Conservation (phyloP, 2,329 filamentous ascomycete species). For the Aspergillus caelatus region DNA sequence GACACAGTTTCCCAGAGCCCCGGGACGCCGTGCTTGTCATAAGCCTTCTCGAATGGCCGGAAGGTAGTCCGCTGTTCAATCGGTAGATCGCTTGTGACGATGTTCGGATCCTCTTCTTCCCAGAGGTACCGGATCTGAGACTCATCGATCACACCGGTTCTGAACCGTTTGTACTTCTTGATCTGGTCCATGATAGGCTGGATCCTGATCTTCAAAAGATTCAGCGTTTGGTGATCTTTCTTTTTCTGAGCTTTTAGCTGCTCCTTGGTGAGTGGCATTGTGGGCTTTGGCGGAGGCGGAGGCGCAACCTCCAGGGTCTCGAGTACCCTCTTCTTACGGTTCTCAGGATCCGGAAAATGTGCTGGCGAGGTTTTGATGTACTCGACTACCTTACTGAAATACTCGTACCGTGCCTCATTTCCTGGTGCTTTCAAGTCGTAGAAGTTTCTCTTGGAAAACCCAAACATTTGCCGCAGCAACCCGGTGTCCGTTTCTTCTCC, state of each 20-base stretch:
- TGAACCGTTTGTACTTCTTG: slow-evolving; percentile 89
- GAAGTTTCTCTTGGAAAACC: slow-evolving; percentile 78
- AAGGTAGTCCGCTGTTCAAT: slow-evolving; percentile 60
- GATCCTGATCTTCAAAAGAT: slow-evolving; percentile 82
- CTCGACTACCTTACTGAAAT: slow-evolving; percentile 73
- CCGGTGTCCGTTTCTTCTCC: slow-evolving; percentile 62
- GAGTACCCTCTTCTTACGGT: slow-evolving; percentile 82
- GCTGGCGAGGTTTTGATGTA: slow-evolving; percentile 78
- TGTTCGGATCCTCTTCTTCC: slow-evolving; percentile 75
- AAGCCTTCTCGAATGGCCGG: slow-evolving; percentile 77
- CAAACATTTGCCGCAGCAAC: slow-evolving; percentile 78
- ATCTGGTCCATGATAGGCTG: slow-evolving; percentile 98
- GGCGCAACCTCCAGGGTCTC: slow-evolving; percentile 77
- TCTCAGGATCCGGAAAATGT: slow-evolving; percentile 84
- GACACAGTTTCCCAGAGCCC: slow-evolving; percentile 75
- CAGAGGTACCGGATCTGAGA: slow-evolving; percentile 77
- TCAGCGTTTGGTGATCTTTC: slow-evolving; percentile 79
- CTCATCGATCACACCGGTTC: slow-evolving; percentile 76
- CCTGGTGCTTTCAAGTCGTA: slow-evolving; percentile 70
- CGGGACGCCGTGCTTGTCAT: slow-evolving; percentile 75
- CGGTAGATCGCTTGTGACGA: slow-evolving; percentile 62
- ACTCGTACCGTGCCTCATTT: slow-evolving; percentile 68
- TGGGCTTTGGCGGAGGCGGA: slow-evolving; percentile 66
- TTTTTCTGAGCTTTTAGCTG: slow-evolving; percentile 80
- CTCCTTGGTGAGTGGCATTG: slow-evolving; percentile 68